Evolutionary conservation across 2,329 filamentous ascomycete species (phyloP).

Genomic region (Hypomyces rosellus): DNA sequence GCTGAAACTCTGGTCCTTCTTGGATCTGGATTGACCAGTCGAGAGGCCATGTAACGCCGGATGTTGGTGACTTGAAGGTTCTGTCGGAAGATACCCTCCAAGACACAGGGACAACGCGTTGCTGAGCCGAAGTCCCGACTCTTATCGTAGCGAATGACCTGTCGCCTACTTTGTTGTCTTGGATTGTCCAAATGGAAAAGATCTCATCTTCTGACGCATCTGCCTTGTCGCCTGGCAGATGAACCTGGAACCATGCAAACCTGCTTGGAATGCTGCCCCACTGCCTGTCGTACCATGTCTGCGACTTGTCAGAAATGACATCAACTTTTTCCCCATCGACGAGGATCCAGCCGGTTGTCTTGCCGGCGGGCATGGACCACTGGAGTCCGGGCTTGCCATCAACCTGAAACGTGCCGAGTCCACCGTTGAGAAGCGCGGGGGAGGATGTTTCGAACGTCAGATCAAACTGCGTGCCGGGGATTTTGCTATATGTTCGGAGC

Average conservation of each 20-base stretch:
- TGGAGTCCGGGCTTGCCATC: background rate
- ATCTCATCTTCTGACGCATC: background rate
- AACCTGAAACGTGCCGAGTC: conserved; percentile 1
- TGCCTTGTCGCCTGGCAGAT: background rate
- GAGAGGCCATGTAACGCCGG: background rate
- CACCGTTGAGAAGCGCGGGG: conserved; percentile 3
- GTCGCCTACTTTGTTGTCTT: background rate
- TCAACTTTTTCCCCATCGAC: conserved; percentile 1
- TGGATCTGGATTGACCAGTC: background rate
- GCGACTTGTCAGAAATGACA: background rate
- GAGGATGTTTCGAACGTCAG: conserved; percentile 6
- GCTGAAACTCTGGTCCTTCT: background rate
- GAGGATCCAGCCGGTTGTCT: conserved; percentile 3
- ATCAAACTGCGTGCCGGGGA: conserved; percentile 1
- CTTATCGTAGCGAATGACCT: conserved; percentile 3
- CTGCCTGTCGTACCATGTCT: conserved; percentile 9
- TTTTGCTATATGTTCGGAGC: background rate
- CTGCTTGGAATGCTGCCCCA: background rate
- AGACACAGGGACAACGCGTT: background rate
- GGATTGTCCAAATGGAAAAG: conserved; percentile 1
- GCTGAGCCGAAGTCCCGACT: background rate
- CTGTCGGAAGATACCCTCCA: background rate
- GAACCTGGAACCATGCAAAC: conserved; percentile 5
- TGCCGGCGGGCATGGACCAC: conserved; percentile 7
- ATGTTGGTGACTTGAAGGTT: conserved; percentile 1